Evolutionary conservation across 1,139 yeast genomes (phyloP).

Genomic region (Magnusiomyces magnusii): DNA sequence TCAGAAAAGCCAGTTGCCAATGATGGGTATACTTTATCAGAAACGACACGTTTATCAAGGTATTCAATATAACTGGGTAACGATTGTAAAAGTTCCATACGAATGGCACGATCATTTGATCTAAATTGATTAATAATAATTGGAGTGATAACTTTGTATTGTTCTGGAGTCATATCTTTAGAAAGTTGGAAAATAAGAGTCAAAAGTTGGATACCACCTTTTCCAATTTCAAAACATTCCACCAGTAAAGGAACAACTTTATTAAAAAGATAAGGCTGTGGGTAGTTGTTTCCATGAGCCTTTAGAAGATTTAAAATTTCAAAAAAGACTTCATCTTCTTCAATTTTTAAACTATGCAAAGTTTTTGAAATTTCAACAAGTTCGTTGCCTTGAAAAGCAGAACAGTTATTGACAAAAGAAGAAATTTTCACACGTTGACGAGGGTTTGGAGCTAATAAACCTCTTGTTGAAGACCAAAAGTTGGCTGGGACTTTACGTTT

Average conservation of each 20-base stretch:
- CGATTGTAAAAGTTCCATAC: constrained; percentile 60
- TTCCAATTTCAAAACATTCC: constrained; percentile 32
- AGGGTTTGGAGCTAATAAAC: constrained; percentile 25
- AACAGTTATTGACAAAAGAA: constrained; percentile 37
- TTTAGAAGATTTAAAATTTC: constrained; percentile 45
- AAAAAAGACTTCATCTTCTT: constrained; percentile 44
- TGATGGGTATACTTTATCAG: constrained; percentile 59
- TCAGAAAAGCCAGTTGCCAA: constrained; percentile 78
- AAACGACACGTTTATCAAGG: constrained; percentile 55
- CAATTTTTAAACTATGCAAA: constrained; percentile 47
- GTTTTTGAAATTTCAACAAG: constrained; percentile 44
- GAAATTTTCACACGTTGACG: constrained; percentile 42
- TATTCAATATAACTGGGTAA: constrained; percentile 49
- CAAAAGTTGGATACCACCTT: constrained; percentile 24
- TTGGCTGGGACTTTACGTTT: constrained; percentile 22
- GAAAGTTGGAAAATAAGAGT: constrained; percentile 34
- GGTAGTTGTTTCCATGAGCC: constrained; percentile 35
- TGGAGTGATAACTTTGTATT: constrained; percentile 49
- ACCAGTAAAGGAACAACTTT: constrained; percentile 63
- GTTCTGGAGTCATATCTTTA: constrained; percentile 35
- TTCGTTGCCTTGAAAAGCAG: constrained; percentile 37
- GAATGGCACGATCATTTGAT: constrained; percentile 65
- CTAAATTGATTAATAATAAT: constrained; percentile 55
- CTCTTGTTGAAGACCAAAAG: constrained; percentile 22
- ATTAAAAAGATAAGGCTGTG: constrained; percentile 55